Base-by-base conservation (phyloP, 1,139 yeast genomes). In the Yamadazyma aaseri region DNA sequence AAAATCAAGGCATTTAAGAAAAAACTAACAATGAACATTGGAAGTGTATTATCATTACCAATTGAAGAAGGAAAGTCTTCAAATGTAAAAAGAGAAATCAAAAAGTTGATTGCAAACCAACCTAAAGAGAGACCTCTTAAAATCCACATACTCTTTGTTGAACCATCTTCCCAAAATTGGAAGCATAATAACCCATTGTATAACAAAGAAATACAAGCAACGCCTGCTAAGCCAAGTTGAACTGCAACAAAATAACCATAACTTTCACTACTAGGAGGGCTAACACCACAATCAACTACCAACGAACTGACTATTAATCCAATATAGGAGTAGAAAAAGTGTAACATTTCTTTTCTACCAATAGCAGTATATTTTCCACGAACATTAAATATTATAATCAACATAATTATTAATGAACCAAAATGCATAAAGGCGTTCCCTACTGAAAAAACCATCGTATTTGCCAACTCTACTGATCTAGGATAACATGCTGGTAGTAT, bases 111-210 rank as follows among this genome's bases (percentile, higher is more conserved):
- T 7, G 73, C 67, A 56, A 81, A 86, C 51, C 82, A 78, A 1
- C 59, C 51, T 4, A 65, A 38, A 11, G 82, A 65, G 2, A 74
- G 51, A 5, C 67, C 37, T 44, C 87, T 65, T 33, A 85, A 60
- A 3, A 69, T 55, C 62, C 79, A 63, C 69, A 86, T 71, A 2
- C 95, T 79, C 41, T 56, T 65, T 20, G 60, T 55, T 2, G 95
- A 81, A 6, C 97, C 97, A 57, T 92, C 97, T 60, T 89, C 97
- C 94, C 96, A 90, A 34, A 87, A 63, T 56, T 89, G 94, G 59
- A 86, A 87, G 26, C 92, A 89, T 17, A 89, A 59, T 6, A 92
- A 53, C 5, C 97, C 97, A 46, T 84, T 82, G 39, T 78, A 68
- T 52, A 86, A 62, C 38, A 90, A 60, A 30, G 84, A 62, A 64